phyloP scores from a whole-genome alignment of 2,329 filamentous ascomycete species.

The Paradendryphiella salina region DNA sequence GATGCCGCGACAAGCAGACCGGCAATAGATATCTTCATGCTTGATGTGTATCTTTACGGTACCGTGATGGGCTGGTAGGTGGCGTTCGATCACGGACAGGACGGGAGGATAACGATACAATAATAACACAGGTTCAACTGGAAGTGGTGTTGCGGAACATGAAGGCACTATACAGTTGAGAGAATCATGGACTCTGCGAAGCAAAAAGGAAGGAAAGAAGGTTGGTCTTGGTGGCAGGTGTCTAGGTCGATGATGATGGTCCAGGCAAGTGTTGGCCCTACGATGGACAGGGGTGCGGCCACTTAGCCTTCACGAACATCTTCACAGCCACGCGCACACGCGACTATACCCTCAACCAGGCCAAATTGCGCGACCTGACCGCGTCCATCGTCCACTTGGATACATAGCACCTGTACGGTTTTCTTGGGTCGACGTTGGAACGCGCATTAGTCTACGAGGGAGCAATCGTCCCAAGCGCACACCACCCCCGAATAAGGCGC shows the following conservation, averaged over 20 bases:
- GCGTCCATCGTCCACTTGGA: constrained; percentile 6
- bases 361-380: constrained; percentile 10
- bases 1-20: constrained; percentile 14
- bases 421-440: not conserved
- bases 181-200: not conserved
- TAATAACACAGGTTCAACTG: not conserved
- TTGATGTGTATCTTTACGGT: not conserved
- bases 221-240: not conserved
- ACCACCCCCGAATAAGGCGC: not conserved
- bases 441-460: not conserved
- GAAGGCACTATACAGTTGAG: not conserved
- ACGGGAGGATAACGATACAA: not conserved
- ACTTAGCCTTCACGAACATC: not conserved
- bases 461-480: not conserved
- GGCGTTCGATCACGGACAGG: not conserved
- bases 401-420: not conserved
- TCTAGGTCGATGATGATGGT: not conserved
- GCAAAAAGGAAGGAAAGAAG: not conserved
- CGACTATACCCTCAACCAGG: constrained; percentile 2
- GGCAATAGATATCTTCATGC: constrained; percentile 24
- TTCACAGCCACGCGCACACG: constrained; percentile 9
- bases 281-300: constrained; percentile 8
- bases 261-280: constrained; percentile 5
- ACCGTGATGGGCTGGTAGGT: constrained; percentile 2
- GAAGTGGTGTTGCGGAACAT: not conserved